Evolutionary conservation across 2,329 filamentous ascomycete species (phyloP).

Genomic region (Ascocoryne sarcoides): DNA sequence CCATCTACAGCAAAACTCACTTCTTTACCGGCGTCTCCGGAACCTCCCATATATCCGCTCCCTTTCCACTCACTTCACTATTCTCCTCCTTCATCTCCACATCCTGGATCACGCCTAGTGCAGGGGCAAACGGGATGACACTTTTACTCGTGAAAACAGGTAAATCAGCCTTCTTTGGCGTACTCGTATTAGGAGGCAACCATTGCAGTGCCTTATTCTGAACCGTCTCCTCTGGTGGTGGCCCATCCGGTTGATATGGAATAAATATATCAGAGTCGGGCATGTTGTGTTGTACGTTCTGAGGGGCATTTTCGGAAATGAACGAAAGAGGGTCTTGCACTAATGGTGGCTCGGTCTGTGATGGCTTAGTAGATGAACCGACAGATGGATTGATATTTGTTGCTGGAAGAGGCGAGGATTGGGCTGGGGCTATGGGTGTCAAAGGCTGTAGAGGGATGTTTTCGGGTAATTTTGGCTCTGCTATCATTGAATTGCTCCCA

Average conservation of each 20-base stretch:
- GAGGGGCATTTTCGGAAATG: too few relatives aligned
- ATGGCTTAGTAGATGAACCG: not conserved
- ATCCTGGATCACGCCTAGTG: not conserved
- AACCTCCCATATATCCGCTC: slow-evolving; percentile 27
- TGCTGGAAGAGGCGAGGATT: not conserved
- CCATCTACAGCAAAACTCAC: too few relatives aligned
- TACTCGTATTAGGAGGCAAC: slow-evolving; percentile 39
- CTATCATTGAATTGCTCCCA: too few relatives aligned
- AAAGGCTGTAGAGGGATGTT: not conserved
- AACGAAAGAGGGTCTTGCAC: too few relatives aligned
- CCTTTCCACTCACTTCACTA: slow-evolving; percentile 5
- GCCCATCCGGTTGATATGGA: slow-evolving; percentile 47
- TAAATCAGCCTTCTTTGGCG: slow-evolving; percentile 22
- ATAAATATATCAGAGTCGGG: slow-evolving; percentile 38
- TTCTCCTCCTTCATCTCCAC: slow-evolving; percentile 7
- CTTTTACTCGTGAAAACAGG: slow-evolving; percentile 27
- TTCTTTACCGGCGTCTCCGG: slow-evolving; percentile 29
- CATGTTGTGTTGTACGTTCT: too few relatives aligned
- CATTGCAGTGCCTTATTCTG: slow-evolving; percentile 38
- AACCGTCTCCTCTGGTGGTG: slow-evolving; percentile 32
- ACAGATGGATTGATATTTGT: not conserved
- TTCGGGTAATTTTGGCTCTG: not conserved
- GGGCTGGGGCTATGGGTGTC: too few relatives aligned
- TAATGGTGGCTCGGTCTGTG: not conserved
- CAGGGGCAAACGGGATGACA: slow-evolving; percentile 24